phyloP scores from a whole-genome alignment of 2,329 filamentous ascomycete genomes.

The Aspergillus neotritici region DNA sequence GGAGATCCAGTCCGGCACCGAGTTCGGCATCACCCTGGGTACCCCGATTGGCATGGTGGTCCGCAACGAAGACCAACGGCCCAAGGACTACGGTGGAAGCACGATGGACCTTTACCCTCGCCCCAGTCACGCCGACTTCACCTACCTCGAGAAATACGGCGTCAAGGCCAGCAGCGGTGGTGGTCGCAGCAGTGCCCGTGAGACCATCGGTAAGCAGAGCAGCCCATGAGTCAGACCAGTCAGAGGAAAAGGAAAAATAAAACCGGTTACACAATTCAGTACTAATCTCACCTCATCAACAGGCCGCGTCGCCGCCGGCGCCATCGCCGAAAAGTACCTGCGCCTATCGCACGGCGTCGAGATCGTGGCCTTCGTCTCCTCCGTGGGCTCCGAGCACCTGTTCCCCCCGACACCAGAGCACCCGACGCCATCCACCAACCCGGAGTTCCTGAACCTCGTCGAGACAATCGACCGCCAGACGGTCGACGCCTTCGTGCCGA shows the following conservation, averaged over 20 bases:
- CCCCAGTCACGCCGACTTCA: slow-evolving; percentile 92
- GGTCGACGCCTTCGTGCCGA: slow-evolving; percentile 79
- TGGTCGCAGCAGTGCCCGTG: slow-evolving; percentile 82
- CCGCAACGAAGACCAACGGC: slow-evolving; percentile 86
- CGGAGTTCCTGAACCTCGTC: slow-evolving; percentile 69
- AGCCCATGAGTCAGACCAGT: not conserved
- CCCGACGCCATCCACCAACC: slow-evolving; percentile 66
- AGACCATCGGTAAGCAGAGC: slow-evolving; percentile 77
- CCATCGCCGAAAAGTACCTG: slow-evolving; percentile 91
- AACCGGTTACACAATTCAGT: not conserved
- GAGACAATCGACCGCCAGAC: slow-evolving; percentile 65
- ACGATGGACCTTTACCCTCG: slow-evolving; percentile 91
- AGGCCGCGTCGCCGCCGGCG: slow-evolving; percentile 80
- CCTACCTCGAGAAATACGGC: slow-evolving; percentile 95
- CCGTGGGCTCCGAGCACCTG: slow-evolving; percentile 72
- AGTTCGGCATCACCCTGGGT: slow-evolving; percentile 82
- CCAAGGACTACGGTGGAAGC: slow-evolving; percentile 80
- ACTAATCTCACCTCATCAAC: not conserved
- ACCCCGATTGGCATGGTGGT: slow-evolving; percentile 86
- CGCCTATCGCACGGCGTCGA: slow-evolving; percentile 73
- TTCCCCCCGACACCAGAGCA: slow-evolving; percentile 65
- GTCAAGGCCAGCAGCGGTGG: slow-evolving; percentile 87
- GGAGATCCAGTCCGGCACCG: slow-evolving; percentile 86
- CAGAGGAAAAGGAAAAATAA: not conserved
- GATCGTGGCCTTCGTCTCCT: slow-evolving; percentile 85